Conservation (phyloP, 2,329 filamentous ascomycete genomes). For the Claviceps sp. region DNA sequence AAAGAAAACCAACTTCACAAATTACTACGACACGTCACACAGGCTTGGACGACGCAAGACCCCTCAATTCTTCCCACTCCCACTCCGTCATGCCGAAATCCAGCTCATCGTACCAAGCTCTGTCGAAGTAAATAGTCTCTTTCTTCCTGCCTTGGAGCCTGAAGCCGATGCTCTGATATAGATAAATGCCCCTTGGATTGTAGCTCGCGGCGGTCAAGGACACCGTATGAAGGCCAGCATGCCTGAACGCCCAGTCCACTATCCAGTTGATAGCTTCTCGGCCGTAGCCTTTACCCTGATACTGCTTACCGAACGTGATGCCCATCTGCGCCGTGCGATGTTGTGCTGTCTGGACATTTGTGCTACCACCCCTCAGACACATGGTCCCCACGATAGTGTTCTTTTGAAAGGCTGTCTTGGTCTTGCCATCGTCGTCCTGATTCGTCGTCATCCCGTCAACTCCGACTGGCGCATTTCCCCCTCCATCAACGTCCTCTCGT, state of each 20-base stretch:
- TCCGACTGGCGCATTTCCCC: slow-evolving; percentile 2
- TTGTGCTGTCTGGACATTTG: slow-evolving; percentile 6
- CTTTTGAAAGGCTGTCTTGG: background rate
- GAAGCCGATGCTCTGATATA: slow-evolving; percentile 33
- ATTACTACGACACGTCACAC: too few species aligned
- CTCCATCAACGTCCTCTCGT: background rate
- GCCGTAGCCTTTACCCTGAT: slow-evolving; percentile 30
- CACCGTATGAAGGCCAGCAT: slow-evolving; percentile 29
- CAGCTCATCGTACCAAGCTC: slow-evolving; percentile 23
- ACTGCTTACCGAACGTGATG: slow-evolving; percentile 20
- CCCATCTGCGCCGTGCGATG: slow-evolving; percentile 17
- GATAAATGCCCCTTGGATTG: slow-evolving; percentile 25
- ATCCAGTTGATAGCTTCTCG: slow-evolving; percentile 32
- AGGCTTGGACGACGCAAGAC: background rate
- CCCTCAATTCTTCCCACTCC: slow-evolving; percentile 19
- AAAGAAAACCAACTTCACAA: too few species aligned
- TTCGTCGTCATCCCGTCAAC: background rate
- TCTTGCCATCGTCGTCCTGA: background rate
- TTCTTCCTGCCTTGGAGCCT: slow-evolving; percentile 26
- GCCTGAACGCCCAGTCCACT: slow-evolving; percentile 30
- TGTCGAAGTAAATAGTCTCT: slow-evolving; percentile 20
- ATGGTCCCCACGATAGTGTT: slow-evolving; percentile 10
- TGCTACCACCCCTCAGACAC: slow-evolving; percentile 10
- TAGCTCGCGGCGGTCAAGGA: slow-evolving; percentile 26
- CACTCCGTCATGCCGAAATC: slow-evolving; percentile 23